These are phyloP conservation scores for Cyclocybe cylindracea DNA, from an alignment of 768 basidiomycete species.

Conservation along the genomic window DNA sequence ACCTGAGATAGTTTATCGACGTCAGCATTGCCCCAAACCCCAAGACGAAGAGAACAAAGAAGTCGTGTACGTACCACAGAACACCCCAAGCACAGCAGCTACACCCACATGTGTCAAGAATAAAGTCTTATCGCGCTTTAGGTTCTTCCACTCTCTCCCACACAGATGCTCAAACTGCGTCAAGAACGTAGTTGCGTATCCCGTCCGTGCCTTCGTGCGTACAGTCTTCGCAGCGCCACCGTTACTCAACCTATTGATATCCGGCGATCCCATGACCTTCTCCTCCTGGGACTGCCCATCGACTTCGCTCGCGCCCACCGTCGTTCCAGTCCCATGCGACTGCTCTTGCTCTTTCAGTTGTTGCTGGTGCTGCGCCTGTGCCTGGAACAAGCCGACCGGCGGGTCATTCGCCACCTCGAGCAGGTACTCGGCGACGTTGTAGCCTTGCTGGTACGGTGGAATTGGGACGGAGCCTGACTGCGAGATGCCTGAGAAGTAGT, in stretches of 20 bases:
- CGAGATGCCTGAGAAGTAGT: conserved; percentile 58
- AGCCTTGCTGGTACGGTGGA: conserved; percentile 68
- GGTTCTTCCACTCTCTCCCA: conserved; percentile 83
- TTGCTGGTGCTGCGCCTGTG: background rate
- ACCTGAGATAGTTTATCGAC: conserved; percentile 40
- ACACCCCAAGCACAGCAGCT: conserved; percentile 76
- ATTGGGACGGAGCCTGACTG: conserved; percentile 25
- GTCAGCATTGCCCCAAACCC: background rate
- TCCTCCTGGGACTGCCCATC: background rate
- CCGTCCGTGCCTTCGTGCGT: conserved; percentile 3
- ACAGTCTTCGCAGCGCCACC: background rate
- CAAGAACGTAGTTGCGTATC: conserved; percentile 77
- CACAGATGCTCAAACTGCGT: conserved; percentile 86
- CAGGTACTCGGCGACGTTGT: conserved; percentile 92
- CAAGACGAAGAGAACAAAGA: background rate
- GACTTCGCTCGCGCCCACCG: background rate
- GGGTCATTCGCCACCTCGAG: conserved; percentile 83
- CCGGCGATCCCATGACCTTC: no score
- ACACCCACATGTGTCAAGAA: conserved; percentile 79
- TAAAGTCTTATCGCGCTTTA: conserved; percentile 79
- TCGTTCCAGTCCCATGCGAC: conserved; percentile 8
- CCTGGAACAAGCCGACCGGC: conserved; percentile 47
- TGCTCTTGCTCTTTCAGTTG: background rate
- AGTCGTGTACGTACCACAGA: conserved; percentile 60
- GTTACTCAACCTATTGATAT: background rate